These are phyloP conservation scores for Helianthus annuus DNA, from an alignment of 129 eudicot species.

Conservation along the genomic window HanXRQr2.0-SUNRISE NC_035445.2:114309417-114309916, in stretches of 20 bases:
- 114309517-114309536: conserved; percentile 10
- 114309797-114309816: conserved; percentile 14
- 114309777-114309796: conserved; percentile 6
- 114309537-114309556: conserved; percentile 42
- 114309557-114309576: conserved; percentile 30
- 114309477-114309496: conserved; percentile 24
- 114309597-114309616: conserved; percentile 24
- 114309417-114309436: not conserved
- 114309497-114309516: conserved; percentile 17
- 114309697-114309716: conserved; percentile 31
- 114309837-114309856: conserved; percentile 14
- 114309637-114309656: conserved; percentile 37
- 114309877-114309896: not conserved
- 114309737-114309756: conserved; percentile 3
- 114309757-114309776: conserved; percentile 12
- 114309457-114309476: not conserved
- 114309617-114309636: conserved; percentile 41
- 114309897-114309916: not conserved
- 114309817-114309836: not conserved
- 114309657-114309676: conserved; percentile 37
- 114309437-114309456: no score
- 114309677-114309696: conserved; percentile 39
- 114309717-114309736: conserved; percentile 33
- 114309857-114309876: conserved; percentile 9
- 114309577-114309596: conserved; percentile 11